A percentile compares a stretch with the other conserved stretches of the same genome.
Evolutionary conservation across 148 eudicot genomes (phyloP).

Genomic region (Chenopodium album): DNA sequence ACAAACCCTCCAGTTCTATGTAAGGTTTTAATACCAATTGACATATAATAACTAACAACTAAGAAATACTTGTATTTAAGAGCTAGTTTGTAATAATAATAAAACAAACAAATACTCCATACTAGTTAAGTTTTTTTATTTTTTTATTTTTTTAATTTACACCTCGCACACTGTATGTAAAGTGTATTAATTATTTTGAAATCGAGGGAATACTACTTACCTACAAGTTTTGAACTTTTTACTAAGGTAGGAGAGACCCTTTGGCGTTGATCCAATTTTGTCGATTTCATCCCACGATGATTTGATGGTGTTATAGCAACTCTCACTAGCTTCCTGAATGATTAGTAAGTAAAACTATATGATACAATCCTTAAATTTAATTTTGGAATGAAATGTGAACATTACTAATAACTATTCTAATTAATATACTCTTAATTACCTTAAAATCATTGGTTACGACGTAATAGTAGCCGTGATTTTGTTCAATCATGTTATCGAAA

Average conservation of each 20-base stretch:
- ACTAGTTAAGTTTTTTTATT: too few species aligned
- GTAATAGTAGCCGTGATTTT: conserved; percentile 25
- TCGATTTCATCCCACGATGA: conserved; percentile 16
- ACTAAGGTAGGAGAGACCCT: conserved; percentile 19
- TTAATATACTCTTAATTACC: neutral
- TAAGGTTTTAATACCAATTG: too few species aligned
- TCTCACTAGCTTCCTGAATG: conserved; percentile 21
- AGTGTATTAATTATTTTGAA: too few species aligned
- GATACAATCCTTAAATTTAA: neutral
- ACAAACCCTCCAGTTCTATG: too few species aligned
- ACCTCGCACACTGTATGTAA: too few species aligned
- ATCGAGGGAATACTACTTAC: conserved; percentile 11
- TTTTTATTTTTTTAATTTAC: too few species aligned
- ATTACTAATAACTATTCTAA: neutral
- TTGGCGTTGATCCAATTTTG: conserved; percentile 7
- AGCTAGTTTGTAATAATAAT: too few species aligned
- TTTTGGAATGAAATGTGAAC: neutral
- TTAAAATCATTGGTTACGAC: conserved; percentile 27
- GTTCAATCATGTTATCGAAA: conserved; percentile 30
- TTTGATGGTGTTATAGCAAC: conserved; percentile 24
- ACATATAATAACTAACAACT: too few species aligned
- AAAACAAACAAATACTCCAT: too few species aligned
- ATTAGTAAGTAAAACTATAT: neutral
- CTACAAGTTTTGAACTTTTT: conserved; percentile 22
- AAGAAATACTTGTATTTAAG: too few species aligned